These are phyloP conservation scores for Cynara cardunculus DNA, from an alignment of 129 eudicot genomes.

Conservation along the genomic window DNA sequence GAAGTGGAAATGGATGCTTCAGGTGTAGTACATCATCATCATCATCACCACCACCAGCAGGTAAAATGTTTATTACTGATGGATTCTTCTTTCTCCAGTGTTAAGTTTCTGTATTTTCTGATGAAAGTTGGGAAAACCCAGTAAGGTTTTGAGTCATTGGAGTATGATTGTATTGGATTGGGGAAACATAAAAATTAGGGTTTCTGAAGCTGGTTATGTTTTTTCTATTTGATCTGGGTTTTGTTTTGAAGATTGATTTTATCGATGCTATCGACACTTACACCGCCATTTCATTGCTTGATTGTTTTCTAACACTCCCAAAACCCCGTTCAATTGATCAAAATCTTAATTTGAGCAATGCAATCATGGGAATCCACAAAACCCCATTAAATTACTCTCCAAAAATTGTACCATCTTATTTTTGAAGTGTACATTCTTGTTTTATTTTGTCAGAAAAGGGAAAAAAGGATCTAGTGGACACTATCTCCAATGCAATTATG, in stretches of 20 bases:
- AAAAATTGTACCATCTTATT: background rate
- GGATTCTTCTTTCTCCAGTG: background rate
- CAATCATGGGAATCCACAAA: no score
- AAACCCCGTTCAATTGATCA: background rate
- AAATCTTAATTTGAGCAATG: background rate
- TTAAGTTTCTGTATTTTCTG: background rate
- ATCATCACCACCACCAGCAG: conserved; percentile 39
- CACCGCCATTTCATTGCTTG: background rate
- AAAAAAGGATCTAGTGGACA: background rate
- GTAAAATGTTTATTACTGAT: conserved; percentile 10
- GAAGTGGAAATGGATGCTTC: conserved; percentile 32
- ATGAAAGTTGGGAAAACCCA: background rate
- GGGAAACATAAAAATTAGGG: background rate
- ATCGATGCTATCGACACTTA: background rate
- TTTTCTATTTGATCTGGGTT: background rate
- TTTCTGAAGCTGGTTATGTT: background rate
- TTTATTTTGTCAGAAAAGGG: background rate
- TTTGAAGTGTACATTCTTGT: background rate
- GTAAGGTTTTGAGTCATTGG: background rate
- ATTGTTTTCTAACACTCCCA: background rate
- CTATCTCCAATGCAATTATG: background rate
- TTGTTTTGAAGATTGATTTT: background rate
- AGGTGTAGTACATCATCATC: conserved; percentile 27
- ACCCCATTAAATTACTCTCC: no score
- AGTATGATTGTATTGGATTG: background rate